phyloP scores from a whole-genome alignment of 345 rosid species.

The Eutrema heterophyllum region DNA sequence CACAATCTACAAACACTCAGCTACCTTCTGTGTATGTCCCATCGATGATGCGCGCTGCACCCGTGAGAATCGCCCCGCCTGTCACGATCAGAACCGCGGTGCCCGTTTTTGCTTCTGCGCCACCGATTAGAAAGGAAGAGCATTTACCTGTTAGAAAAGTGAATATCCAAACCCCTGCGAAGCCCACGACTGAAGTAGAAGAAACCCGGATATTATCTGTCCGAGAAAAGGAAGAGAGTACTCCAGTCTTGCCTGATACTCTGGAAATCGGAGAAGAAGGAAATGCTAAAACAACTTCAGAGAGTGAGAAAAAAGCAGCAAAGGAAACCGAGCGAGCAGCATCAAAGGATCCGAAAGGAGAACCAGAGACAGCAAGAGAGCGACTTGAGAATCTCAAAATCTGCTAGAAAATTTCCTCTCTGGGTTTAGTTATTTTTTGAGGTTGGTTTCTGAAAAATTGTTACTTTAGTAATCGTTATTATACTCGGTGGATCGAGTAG shows the following conservation, averaged over 20 bases:
- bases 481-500: conserved; percentile 31
- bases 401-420: conserved; percentile 23
- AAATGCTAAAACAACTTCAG: background rate
- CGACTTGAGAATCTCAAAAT: conserved; percentile 52
- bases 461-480: conserved; percentile 20
- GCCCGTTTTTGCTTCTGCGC: conserved; percentile 62
- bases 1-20: conserved; percentile 40
- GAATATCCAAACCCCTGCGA: conserved; percentile 25
- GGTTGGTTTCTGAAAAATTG: conserved; percentile 29
- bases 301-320: conserved; percentile 4
- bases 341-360: conserved; percentile 24
- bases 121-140: conserved; percentile 37
- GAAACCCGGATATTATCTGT: conserved; percentile 1
- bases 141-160: conserved; percentile 34
- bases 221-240: background rate
- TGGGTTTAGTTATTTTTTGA: conserved; percentile 10
- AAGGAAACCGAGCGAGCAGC: conserved; percentile 33
- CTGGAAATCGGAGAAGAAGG: conserved; percentile 17
- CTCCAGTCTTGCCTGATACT: conserved; percentile 16
- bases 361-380: conserved; percentile 37
- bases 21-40: conserved; percentile 34
- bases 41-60: conserved; percentile 35
- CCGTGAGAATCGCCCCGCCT: conserved; percentile 54
- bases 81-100: conserved; percentile 70
- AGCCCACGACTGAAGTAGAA: conserved; percentile 7